Percentiles rank a stretch among this genome's conserved stretches.
phyloP scores from a whole-genome alignment of 1,284 basidiomycete genomes.

The Moesziomyces antarcticus region DNA sequence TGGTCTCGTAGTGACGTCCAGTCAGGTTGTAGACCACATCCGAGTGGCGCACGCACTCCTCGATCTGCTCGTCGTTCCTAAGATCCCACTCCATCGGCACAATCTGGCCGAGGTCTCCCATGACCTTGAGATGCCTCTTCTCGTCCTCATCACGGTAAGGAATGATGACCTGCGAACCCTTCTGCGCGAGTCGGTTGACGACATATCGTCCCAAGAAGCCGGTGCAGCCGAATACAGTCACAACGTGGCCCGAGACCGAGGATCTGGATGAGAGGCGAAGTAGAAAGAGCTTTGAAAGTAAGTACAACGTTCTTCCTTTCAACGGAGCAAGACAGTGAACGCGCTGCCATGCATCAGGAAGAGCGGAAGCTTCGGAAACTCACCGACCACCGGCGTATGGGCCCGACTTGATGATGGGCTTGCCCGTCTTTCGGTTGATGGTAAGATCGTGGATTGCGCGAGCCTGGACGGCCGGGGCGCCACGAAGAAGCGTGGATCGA shows the following conservation, averaged over 20 bases:
- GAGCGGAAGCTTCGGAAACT: conserved; percentile 11
- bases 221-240: conserved; percentile 96
- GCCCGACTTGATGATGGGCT: conserved; percentile 61
- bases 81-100: conserved; percentile 97
- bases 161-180: conserved; percentile 91
- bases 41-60: conserved; percentile 92
- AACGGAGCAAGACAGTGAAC: background rate
- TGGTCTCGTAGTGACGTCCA: conserved; percentile 90
- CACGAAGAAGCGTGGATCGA: conserved; percentile 41
- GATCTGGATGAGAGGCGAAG: conserved; percentile 28
- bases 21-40: conserved; percentile 96
- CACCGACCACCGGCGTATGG: conserved; percentile 66
- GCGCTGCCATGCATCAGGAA: background rate
- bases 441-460: conserved; percentile 61
- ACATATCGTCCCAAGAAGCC: conserved; percentile 95
- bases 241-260: conserved; percentile 74
- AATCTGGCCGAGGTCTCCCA: conserved; percentile 96
- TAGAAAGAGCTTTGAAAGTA: background rate
- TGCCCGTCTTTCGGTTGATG: conserved; percentile 66
- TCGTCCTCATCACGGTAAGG: conserved; percentile 97
- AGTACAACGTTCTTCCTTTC: background rate
- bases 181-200: conserved; percentile 76
- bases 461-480: conserved; percentile 37
- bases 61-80: conserved; percentile 86
- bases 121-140: conserved; percentile 87